Conservation (phyloP, 108 stramenopile species). For the Fragilaria crotonensis region DNA sequence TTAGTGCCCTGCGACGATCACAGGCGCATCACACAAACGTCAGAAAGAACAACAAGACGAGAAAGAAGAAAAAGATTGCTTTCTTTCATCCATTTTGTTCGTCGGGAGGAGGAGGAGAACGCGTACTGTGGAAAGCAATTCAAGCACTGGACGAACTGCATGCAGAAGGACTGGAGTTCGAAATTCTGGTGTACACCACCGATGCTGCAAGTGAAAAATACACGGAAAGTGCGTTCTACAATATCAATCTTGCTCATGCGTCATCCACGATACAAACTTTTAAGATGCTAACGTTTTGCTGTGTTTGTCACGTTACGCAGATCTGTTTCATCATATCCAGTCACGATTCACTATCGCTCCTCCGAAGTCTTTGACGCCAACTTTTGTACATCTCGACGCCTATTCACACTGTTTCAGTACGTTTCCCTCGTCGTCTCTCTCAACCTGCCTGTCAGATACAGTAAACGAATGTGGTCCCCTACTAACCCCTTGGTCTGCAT, state of each 20-base stretch:
- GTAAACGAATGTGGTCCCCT: too few species aligned
- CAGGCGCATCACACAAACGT: too few species aligned
- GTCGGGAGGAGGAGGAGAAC: conserved; percentile 95
- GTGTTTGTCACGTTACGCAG: too few species aligned
- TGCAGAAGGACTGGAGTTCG: conserved; percentile 20
- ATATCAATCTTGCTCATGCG: too few species aligned
- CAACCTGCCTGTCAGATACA: too few species aligned
- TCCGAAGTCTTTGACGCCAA: conserved; percentile 20
- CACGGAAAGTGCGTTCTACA: conserved; percentile 15
- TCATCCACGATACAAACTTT: too few species aligned
- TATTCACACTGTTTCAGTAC: conserved; percentile 3
- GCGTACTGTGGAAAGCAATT: conserved; percentile 94
- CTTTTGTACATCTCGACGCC: conserved; percentile 47
- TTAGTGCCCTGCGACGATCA: too few species aligned
- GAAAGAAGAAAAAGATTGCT: too few species aligned
- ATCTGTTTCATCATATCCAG: conserved; percentile 30
- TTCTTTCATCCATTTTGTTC: conserved; percentile 87
- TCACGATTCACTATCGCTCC: conserved; percentile 34
- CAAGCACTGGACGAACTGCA: conserved; percentile 52
- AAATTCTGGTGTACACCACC: conserved; percentile 81
- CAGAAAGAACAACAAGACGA: neutral
- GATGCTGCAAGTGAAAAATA: conserved; percentile 45
- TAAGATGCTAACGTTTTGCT: neutral
- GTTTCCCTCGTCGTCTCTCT: conserved; percentile 14
- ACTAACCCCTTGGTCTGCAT: too few species aligned